phyloP scores from a whole-genome alignment of 352 stramenopile genomes.

The Phytophthora cryptogea region DNA sequence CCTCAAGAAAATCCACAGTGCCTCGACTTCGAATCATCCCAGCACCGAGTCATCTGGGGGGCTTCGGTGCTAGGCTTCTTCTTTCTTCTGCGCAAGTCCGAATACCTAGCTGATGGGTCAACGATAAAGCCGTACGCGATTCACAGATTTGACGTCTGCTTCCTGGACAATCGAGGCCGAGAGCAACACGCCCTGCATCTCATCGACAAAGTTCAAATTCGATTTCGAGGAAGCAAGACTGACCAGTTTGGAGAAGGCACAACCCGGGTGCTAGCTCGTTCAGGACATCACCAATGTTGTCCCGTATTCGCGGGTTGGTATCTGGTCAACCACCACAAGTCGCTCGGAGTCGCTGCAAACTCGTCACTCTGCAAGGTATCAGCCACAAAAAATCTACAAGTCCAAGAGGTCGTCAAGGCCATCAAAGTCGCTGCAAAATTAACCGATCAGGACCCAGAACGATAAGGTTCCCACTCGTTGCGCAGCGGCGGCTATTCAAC shows the following conservation, averaged over 20 bases:
- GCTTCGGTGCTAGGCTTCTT: slow-evolving; percentile 2
- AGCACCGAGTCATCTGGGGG: too few species aligned
- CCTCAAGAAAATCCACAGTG: too few species aligned
- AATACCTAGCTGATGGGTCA: neutral
- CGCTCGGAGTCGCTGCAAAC: neutral
- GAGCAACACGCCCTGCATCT: too few species aligned
- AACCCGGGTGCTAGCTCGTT: neutral
- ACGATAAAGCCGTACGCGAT: slow-evolving; percentile 2
- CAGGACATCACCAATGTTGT: neutral
- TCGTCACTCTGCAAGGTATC: neutral
- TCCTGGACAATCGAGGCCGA: too few species aligned
- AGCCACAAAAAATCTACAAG: neutral
- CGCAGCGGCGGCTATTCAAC: too few species aligned
- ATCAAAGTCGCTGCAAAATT: too few species aligned
- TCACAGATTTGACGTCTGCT: neutral
- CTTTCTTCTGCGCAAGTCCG: slow-evolving; percentile 3
- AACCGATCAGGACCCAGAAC: too few species aligned
- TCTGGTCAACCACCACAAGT: slow-evolving; percentile 1
- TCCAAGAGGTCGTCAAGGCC: too few species aligned
- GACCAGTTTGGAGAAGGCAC: slow-evolving; percentile 6
- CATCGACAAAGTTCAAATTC: too few species aligned
- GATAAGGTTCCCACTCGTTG: too few species aligned
- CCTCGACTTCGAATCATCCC: too few species aligned
- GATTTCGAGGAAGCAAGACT: slow-evolving; percentile 6
- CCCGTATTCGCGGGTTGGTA: neutral